Evolutionary conservation across 2,329 filamentous ascomycete genomes (phyloP).

Genomic region (Fusarium chaquense): DNA sequence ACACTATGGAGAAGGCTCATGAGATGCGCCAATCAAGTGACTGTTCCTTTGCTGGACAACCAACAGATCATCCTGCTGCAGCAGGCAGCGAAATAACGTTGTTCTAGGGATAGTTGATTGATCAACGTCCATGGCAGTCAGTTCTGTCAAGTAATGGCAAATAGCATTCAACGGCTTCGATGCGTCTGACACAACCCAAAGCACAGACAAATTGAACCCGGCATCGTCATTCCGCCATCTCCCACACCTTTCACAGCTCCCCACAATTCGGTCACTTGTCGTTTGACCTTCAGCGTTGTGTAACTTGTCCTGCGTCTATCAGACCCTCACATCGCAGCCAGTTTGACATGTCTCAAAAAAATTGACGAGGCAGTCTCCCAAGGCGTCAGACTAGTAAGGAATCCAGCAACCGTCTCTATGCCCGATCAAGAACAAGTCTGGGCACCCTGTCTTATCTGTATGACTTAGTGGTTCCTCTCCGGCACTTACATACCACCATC

Average conservation of each 20-base stretch:
- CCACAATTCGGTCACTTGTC: constrained; percentile 32
- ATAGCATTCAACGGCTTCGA: constrained; percentile 15
- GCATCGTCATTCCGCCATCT: constrained; percentile 25
- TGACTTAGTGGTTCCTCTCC: constrained; percentile 30
- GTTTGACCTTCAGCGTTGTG: constrained; percentile 15
- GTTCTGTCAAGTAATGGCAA: constrained; percentile 18
- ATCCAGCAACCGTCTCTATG: background rate
- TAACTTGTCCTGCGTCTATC: constrained; percentile 24
- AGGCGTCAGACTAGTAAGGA: constrained; percentile 5
- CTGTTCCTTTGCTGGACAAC: background rate
- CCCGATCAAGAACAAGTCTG: constrained; percentile 21
- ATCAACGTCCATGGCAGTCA: background rate
- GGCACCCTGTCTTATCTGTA: constrained; percentile 26
- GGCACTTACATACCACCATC: constrained; percentile 23
- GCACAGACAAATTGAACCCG: constrained; percentile 28
- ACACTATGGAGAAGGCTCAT: constrained; percentile 12
- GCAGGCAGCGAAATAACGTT: background rate
- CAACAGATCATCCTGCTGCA: background rate
- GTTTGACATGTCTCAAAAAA: constrained; percentile 11
- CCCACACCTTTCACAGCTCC: constrained; percentile 24
- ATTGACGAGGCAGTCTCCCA: constrained; percentile 12
- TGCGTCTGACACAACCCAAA: constrained; percentile 9
- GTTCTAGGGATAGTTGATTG: constrained; percentile 11
- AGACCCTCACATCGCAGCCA: background rate
- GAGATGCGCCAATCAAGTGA: constrained; percentile 19